These are phyloP conservation scores for Hypoxylon sp. DNA, from an alignment of 2,329 filamentous ascomycete genomes.

Conservation along the genomic window DNA sequence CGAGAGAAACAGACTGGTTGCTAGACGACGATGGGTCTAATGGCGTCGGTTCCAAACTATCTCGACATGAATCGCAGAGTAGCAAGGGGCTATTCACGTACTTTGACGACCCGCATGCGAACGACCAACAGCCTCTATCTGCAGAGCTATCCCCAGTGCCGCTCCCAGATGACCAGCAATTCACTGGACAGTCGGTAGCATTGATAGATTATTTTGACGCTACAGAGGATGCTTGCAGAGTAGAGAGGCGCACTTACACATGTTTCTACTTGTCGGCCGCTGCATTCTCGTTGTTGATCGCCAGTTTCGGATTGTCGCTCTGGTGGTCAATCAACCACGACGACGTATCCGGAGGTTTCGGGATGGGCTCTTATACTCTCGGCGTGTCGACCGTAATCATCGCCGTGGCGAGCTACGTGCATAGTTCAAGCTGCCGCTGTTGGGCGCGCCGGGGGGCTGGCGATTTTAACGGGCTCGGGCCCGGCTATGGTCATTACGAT, in stretches of 20 bases:
- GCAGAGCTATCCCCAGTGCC: neutral
- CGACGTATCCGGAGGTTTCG: slow-evolving; percentile 23
- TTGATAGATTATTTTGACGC: neutral
- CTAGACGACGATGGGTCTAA: neutral
- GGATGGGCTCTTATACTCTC: slow-evolving; percentile 20
- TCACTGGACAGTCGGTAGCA: neutral
- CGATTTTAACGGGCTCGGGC: neutral
- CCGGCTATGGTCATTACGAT: neutral
- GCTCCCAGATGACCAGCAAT: neutral
- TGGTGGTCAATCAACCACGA: slow-evolving; percentile 25
- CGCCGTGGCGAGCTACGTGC: slow-evolving; percentile 10
- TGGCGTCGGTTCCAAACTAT: neutral
- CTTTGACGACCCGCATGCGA: too few species aligned
- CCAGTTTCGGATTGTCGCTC: slow-evolving; percentile 17
- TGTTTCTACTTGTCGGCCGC: slow-evolving; percentile 21
- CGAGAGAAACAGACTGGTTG: neutral
- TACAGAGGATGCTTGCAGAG: neutral
- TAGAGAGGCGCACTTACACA: slow-evolving; percentile 7
- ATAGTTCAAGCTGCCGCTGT: slow-evolving; percentile 17
- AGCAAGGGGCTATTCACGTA: slow-evolving; percentile 1
- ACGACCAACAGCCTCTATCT: neutral
- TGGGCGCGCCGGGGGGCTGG: neutral
- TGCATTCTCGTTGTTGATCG: neutral
- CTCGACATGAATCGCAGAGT: neutral
- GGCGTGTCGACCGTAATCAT: slow-evolving; percentile 8